A percentile compares a stretch with the other conserved stretches of the same genome.
Conservation (phyloP, 768 basidiomycete species). For the Suillus americanus region DNA sequence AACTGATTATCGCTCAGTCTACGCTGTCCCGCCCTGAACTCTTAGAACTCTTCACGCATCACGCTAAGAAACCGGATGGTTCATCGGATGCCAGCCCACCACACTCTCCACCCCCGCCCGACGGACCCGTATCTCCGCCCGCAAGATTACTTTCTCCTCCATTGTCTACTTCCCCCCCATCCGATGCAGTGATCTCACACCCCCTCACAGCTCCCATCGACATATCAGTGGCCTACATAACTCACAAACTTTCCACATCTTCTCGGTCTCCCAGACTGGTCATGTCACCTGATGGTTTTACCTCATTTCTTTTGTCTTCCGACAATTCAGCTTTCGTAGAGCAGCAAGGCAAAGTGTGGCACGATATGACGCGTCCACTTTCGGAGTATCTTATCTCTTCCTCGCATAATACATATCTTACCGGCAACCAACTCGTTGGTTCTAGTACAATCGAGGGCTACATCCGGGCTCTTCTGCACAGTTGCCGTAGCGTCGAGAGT, state of each 20-base stretch:
- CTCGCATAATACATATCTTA: slow-evolving; percentile 91
- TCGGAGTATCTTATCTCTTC: slow-evolving; percentile 88
- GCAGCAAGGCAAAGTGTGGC: slow-evolving; percentile 53
- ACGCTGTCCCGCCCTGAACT: slow-evolving; percentile 34
- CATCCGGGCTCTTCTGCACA: slow-evolving; percentile 84
- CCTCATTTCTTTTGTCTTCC: slow-evolving; percentile 74
- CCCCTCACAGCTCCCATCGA: neutral
- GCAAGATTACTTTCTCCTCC: neutral
- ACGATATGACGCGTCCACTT: slow-evolving; percentile 89
- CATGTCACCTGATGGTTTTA: slow-evolving; percentile 64
- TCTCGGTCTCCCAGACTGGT: slow-evolving; percentile 13
- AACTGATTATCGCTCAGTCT: slow-evolving; percentile 31
- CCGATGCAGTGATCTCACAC: neutral
- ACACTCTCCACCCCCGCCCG: neutral
- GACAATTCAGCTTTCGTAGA: slow-evolving; percentile 68
- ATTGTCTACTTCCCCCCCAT: slow-evolving; percentile 9
- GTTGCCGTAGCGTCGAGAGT: slow-evolving; percentile 95
- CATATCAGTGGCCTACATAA: neutral
- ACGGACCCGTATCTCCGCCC: neutral
- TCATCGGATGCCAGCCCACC: neutral
- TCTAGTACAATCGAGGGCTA: slow-evolving; percentile 91
- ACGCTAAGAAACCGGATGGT: slow-evolving; percentile 20
- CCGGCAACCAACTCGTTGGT: slow-evolving; percentile 85
- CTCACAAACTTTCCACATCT: slow-evolving; percentile 1
- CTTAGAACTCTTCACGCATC: slow-evolving; percentile 36